Base-by-base conservation (phyloP, 2,329 filamentous ascomycete species). In the Annulohypoxylon truncatum region DNA sequence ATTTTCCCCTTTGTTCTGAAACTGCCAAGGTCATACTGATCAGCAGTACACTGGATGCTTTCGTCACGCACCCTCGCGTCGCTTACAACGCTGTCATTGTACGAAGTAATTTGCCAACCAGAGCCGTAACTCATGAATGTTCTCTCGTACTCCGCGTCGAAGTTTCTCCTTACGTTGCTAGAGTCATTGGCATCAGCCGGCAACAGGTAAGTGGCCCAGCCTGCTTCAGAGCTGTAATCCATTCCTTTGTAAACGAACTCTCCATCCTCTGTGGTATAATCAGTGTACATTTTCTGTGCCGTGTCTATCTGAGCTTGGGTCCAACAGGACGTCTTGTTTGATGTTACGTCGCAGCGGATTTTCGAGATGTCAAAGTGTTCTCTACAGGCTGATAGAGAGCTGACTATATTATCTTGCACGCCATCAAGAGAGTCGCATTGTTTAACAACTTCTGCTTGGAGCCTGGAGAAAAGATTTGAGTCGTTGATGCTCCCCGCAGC, bases 371-470 rank as follows among this genome's bases (percentile, higher is more conserved):
- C 64, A 52, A 80, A 77, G 13, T 59, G 48, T 52, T 67, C 42
- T 46, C 75, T 71, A 72, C 82, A 84, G 3, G 73, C 68, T 8
- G 70, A 68, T 0, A 79, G 79, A 33, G 79, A 77, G 29, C 77
- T 79, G 24, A 84, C 76, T 50, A 84, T 82, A 22, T 74, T 76
- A 61, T 84, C 82, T 2, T 72, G 67, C 1, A 83, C 64, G 0
- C 81, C 81, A 65, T 83, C 82, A 38, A 80, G 77, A 0, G 68
- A 61, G 71, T 84, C 82, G 58, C 82, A 84, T 69, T 83, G 81
- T 44, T 69, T 74, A 38, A 82, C 46, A 1, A 82, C 79, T 55
- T 83, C 82, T 3, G 71, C 75, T 4, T 77, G 70, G n/a, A 86
- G 79, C 6, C 76, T 71, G 0, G 77, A 68, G 72, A 84, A 83